Evolutionary conservation across 257 asterid genomes (phyloP).

Genomic region (Gentiana macrophylla): DNA sequence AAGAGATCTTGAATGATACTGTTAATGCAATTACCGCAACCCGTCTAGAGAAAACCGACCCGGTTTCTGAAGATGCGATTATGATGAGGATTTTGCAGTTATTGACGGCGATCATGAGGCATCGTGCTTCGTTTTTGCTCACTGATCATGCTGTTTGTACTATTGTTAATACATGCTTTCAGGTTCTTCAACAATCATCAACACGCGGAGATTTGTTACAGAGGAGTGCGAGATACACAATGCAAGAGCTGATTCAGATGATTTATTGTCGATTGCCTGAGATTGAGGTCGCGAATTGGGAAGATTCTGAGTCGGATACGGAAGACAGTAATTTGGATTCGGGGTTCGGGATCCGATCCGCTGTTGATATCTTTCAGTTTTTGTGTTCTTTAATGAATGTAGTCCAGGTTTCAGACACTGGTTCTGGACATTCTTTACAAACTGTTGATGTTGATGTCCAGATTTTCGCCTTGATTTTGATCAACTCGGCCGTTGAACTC

Average conservation of each 20-base stretch:
- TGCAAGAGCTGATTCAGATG: conserved; percentile 78
- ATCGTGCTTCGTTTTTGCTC: conserved; percentile 52
- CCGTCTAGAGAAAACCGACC: conserved; percentile 68
- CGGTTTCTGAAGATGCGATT: conserved; percentile 53
- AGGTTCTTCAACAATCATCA: conserved; percentile 77
- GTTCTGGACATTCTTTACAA: conserved; percentile 34
- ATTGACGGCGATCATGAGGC: conserved; percentile 59
- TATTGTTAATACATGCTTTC: conserved; percentile 79
- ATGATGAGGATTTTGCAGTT: conserved; percentile 78
- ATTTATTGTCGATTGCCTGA: conserved; percentile 64
- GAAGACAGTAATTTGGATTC: conserved; percentile 64
- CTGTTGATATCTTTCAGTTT: conserved; percentile 82
- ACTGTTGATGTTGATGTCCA: conserved; percentile 57
- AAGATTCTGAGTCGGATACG: conserved; percentile 73
- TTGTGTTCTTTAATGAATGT: conserved; percentile 81
- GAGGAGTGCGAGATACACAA: conserved; percentile 68
- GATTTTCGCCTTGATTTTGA: conserved; percentile 60
- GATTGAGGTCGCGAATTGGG: conserved; percentile 69
- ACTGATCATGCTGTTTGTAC: conserved; percentile 74
- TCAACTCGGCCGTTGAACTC: conserved; percentile 72
- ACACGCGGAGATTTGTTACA: conserved; percentile 66
- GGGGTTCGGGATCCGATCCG: conserved; percentile 69
- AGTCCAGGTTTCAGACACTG: conserved; percentile 37
- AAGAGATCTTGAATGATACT: conserved; percentile 40
- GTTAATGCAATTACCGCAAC: conserved; percentile 60